These are phyloP conservation scores for Fusarium nisikadoi DNA, from an alignment of 2,329 filamentous ascomycete species.

Conservation along the genomic window DNA sequence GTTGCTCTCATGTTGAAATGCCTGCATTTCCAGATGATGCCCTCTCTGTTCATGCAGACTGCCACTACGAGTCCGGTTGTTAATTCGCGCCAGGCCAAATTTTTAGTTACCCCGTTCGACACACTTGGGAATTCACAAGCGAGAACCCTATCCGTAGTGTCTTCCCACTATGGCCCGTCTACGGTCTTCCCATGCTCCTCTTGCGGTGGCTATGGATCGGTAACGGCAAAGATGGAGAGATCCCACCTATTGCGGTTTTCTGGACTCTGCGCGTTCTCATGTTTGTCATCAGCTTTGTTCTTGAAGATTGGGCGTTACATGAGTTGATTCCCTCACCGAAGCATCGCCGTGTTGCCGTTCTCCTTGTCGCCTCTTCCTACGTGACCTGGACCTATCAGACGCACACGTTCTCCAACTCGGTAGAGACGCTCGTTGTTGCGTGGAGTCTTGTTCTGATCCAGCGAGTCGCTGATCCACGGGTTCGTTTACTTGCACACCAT, in stretches of 20 bases:
- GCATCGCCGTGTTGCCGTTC: constrained; percentile 76
- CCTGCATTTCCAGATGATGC: too few relatives aligned
- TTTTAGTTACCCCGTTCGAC: constrained; percentile 88
- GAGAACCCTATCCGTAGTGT: constrained; percentile 91
- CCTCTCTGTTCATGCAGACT: not conserved
- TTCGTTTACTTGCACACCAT: constrained; percentile 55
- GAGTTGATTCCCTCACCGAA: constrained; percentile 84
- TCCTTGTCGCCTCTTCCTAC: constrained; percentile 93
- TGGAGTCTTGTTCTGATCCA: constrained; percentile 95
- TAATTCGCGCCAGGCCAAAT: constrained; percentile 75
- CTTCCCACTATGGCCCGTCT: constrained; percentile 95
- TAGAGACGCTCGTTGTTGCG: constrained; percentile 91
- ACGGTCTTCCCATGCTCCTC: constrained; percentile 92
- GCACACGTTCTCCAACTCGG: constrained; percentile 97
- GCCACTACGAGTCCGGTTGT: constrained; percentile 2
- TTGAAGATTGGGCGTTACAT: constrained; percentile 97
- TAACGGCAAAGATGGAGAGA: constrained; percentile 78
- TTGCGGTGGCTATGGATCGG: constrained; percentile 93
- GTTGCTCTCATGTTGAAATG: not conserved
- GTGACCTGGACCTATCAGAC: constrained; percentile 99
- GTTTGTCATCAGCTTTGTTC: constrained; percentile 94
- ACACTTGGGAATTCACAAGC: constrained; percentile 96
- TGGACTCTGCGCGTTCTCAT: constrained; percentile 89
- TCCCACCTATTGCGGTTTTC: constrained; percentile 87
- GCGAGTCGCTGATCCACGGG: constrained; percentile 82